These are phyloP conservation scores for Syncephalis fuscata DNA, from an alignment of 371 early-diverging fungal species.

Conservation along the genomic window DNA sequence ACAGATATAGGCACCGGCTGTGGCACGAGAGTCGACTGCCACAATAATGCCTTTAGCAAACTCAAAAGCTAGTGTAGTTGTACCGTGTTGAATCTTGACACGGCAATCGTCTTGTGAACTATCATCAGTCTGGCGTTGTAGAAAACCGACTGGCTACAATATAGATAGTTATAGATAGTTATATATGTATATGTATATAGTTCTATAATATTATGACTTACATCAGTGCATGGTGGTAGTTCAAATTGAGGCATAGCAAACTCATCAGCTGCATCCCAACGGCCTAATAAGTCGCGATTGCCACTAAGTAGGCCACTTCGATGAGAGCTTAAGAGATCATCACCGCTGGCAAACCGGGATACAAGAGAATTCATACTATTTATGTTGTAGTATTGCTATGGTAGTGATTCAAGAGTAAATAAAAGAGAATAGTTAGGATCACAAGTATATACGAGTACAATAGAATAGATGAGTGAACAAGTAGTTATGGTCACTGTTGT, in stretches of 20 bases:
- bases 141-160: constrained; percentile 41
- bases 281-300: constrained; percentile 9
- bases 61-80: constrained; percentile 98
- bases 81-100: constrained; percentile 93
- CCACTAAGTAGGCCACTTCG: too few relatives aligned
- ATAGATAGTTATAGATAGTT: neutral
- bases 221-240: constrained; percentile 53
- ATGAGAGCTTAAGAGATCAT: too few relatives aligned
- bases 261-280: constrained; percentile 40
- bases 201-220: constrained; percentile 16
- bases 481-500: constrained; percentile 1
- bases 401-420: too few relatives aligned
- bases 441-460: too few relatives aligned
- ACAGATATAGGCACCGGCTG: constrained; percentile 96
- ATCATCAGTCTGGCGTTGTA: constrained; percentile 38
- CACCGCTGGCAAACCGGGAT: constrained; percentile 17
- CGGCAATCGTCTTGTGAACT: constrained; percentile 30
- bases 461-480: too few relatives aligned
- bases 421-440: neutral
- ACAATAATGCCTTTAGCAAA: constrained; percentile 96
- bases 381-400: neutral
- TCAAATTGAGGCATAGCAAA: constrained; percentile 56
- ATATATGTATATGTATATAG: too few relatives aligned
- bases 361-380: constrained; percentile 33
- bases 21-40: constrained; percentile 98